phyloP scores from a whole-genome alignment of 2,329 filamentous ascomycete species.

The Bipolaris bicolor region DNA sequence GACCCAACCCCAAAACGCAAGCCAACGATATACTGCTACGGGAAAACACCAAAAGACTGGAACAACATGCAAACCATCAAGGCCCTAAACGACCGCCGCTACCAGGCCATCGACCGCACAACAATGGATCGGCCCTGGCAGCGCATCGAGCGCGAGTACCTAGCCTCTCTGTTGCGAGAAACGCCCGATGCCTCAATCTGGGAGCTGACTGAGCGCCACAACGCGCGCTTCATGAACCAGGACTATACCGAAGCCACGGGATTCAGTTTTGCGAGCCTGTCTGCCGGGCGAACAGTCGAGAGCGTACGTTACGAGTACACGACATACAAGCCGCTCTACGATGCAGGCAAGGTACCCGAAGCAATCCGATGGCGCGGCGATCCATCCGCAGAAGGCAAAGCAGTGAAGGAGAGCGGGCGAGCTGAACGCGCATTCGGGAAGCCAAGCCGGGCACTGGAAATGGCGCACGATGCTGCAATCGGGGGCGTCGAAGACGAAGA shows the following conservation, averaged over 20 bases:
- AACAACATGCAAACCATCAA: conserved; percentile 28
- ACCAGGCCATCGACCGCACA: conserved; percentile 31
- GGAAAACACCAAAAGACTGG: conserved; percentile 34
- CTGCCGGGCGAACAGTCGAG: conserved; percentile 34
- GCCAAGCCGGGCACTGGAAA: conserved; percentile 9
- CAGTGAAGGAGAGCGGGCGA: background rate
- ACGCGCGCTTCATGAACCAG: conserved; percentile 24
- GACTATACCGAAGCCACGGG: conserved; percentile 15
- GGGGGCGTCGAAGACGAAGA: background rate
- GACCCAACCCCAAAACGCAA: conserved; percentile 24
- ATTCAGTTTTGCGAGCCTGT: conserved; percentile 15
- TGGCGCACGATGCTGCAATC: conserved; percentile 2
- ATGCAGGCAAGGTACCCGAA: conserved; percentile 21
- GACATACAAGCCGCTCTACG: conserved; percentile 29
- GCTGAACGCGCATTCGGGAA: conserved; percentile 12
- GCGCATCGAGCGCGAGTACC: conserved; percentile 25
- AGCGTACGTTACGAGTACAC: conserved; percentile 36
- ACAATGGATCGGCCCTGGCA: conserved; percentile 27
- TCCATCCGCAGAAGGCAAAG: conserved; percentile 10
- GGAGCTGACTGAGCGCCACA: conserved; percentile 35
- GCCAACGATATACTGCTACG: conserved; percentile 22
- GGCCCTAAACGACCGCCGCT: conserved; percentile 35
- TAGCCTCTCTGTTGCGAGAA: conserved; percentile 22
- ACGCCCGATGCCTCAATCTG: conserved; percentile 31
- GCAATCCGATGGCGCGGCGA: conserved; percentile 14